Percentiles rank a stretch among this genome's conserved stretches.
phyloP scores from a whole-genome alignment of 1,284 basidiomycete species.

The Boletellus deceptivus region DNA sequence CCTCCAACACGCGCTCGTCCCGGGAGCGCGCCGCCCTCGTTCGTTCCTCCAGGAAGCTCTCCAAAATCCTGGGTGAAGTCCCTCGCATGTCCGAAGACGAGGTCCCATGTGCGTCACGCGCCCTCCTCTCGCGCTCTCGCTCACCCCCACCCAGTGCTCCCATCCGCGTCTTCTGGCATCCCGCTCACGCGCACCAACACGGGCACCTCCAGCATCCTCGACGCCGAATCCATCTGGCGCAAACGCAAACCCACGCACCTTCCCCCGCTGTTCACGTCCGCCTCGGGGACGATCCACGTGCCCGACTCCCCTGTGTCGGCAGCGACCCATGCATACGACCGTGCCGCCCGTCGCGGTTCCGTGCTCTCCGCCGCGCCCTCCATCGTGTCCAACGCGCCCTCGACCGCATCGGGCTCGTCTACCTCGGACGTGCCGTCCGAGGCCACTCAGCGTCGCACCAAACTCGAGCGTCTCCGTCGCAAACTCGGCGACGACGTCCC shows the following conservation, averaged over 20 bases:
- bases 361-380: conserved; percentile 21
- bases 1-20: conserved; percentile 53
- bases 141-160: background rate
- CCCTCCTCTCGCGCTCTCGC: background rate
- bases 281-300: background rate
- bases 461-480: conserved; percentile 58
- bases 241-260: conserved; percentile 30
- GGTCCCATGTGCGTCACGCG: conserved; percentile 3
- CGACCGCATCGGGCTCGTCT: conserved; percentile 14
- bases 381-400: conserved; percentile 25
- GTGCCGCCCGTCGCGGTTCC: conserved; percentile 6
- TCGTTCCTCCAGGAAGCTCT: conserved; percentile 60
- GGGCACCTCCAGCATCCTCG: background rate
- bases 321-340: conserved; percentile 1
- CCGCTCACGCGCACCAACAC: conserved; percentile 1
- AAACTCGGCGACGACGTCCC: conserved; percentile 62
- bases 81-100: conserved; percentile 53
- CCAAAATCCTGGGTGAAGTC: conserved; percentile 56
- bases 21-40: conserved; percentile 55
- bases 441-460: conserved; percentile 44
- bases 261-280: conserved; percentile 22
- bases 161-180: background rate
- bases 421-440: conserved; percentile 14
- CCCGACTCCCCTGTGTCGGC: conserved; percentile 1
- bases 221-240: conserved; percentile 19